phyloP scores from a whole-genome alignment of 768 basidiomycete species.

The Lactarius hatsudake region DNA sequence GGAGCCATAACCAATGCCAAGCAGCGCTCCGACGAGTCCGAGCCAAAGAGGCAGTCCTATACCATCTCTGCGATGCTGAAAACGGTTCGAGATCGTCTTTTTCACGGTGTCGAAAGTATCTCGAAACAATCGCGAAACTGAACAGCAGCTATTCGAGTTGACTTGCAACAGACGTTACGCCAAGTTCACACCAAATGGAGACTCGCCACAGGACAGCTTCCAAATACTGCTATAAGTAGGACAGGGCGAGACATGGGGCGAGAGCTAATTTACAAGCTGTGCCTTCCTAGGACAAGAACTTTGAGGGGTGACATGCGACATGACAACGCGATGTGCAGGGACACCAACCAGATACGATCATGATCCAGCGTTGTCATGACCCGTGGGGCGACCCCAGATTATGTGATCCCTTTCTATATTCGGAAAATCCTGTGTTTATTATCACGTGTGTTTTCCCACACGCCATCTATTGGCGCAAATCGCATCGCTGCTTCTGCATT shows the following conservation, averaged over 20 bases:
- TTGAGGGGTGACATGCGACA: neutral
- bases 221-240: neutral
- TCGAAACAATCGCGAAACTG: neutral
- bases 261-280: neutral
- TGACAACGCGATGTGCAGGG: neutral
- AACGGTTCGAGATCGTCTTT: too few relatives aligned
- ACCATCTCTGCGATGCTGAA: too few relatives aligned
- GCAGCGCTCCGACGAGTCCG: too few relatives aligned
- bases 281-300: neutral
- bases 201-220: neutral
- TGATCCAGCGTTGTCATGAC: neutral
- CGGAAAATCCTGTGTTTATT: too few relatives aligned
- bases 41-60: too few relatives aligned
- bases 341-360: constrained; percentile 1
- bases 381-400: too few relatives aligned
- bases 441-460: too few relatives aligned
- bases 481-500: too few relatives aligned
- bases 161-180: neutral
- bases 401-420: too few relatives aligned
- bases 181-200: neutral
- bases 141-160: neutral
- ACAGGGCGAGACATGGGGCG: neutral
- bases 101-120: too few relatives aligned
- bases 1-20: too few relatives aligned
- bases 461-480: too few relatives aligned